Conservation (phyloP, 306 rosid species). For the Cicer judaicum region DNA sequence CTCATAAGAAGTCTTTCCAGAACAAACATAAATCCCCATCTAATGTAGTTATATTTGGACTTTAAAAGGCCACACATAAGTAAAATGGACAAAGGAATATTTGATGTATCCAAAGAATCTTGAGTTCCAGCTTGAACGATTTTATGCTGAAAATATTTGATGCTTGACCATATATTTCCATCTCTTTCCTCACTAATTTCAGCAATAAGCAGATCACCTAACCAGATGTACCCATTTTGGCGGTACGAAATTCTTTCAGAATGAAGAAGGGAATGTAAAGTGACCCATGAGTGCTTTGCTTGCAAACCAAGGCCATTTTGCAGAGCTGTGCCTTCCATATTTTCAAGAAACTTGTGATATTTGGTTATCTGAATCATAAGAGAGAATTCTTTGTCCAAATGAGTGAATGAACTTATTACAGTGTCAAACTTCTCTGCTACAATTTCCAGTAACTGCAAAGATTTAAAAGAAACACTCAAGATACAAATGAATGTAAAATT, state of each 20-base stretch:
- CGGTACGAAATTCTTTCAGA: slow-evolving; percentile 87
- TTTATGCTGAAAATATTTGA: slow-evolving; percentile 74
- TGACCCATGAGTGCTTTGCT: slow-evolving; percentile 81
- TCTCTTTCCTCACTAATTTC: slow-evolving; percentile 79
- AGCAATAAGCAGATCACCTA: slow-evolving; percentile 91
- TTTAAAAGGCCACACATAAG: slow-evolving; percentile 95
- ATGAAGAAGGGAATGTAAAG: slow-evolving; percentile 95
- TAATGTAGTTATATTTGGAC: slow-evolving; percentile 74
- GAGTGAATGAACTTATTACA: slow-evolving; percentile 79
- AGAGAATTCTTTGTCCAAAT: slow-evolving; percentile 88
- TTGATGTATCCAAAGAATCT: slow-evolving; percentile 70
- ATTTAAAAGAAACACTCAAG: slow-evolving; percentile 36
- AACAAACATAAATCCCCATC: slow-evolving; percentile 95
- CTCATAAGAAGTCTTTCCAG: slow-evolving; percentile 96
- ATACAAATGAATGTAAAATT: slow-evolving; percentile 12
- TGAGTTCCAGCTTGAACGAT: slow-evolving; percentile 68
- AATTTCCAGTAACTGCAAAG: slow-evolving; percentile 82
- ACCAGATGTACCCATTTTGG: slow-evolving; percentile 89
- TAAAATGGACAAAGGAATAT: slow-evolving; percentile 76
- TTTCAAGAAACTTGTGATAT: slow-evolving; percentile 72
- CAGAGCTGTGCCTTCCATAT: slow-evolving; percentile 62
- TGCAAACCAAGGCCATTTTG: slow-evolving; percentile 73
- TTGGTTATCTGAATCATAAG: slow-evolving; percentile 82
- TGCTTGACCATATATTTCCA: slow-evolving; percentile 76
- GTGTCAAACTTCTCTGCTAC: slow-evolving; percentile 83